Evolutionary conservation across 2,329 filamentous ascomycete species (phyloP).

Genomic region (Fusarium siculi): DNA sequence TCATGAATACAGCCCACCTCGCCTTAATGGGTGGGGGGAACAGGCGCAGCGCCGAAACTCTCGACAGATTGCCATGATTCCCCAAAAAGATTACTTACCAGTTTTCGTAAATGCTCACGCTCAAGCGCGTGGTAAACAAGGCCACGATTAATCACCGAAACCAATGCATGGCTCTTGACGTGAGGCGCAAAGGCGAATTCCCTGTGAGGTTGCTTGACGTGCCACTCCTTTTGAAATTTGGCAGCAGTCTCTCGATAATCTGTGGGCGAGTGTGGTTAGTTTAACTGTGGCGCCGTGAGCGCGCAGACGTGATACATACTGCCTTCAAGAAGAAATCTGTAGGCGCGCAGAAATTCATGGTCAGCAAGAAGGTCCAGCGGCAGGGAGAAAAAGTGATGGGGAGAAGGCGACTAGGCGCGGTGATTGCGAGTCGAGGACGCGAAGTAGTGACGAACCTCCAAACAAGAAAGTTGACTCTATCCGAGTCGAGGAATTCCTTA

Average conservation of each 20-base stretch:
- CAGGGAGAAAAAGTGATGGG: constrained; percentile 10
- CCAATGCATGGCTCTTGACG: constrained; percentile 72
- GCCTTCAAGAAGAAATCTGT: constrained; percentile 70
- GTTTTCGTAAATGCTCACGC: constrained; percentile 61
- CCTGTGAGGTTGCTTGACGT: constrained; percentile 69
- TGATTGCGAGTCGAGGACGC: constrained; percentile 37
- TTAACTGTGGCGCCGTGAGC: constrained; percentile 26
- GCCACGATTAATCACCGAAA: constrained; percentile 71
- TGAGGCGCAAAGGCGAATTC: constrained; percentile 72
- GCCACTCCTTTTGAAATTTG: constrained; percentile 76
- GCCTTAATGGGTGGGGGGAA: constrained; percentile 13
- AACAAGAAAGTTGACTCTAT: constrained; percentile 76
- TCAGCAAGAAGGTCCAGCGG: constrained; percentile 34
- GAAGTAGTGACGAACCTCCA: constrained; percentile 69
- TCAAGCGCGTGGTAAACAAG: constrained; percentile 70
- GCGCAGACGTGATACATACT: constrained; percentile 60
- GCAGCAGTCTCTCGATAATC: constrained; percentile 75
- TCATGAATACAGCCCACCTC: constrained; percentile 27
- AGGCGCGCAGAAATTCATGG: constrained; percentile 30
- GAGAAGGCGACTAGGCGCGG: constrained; percentile 15
- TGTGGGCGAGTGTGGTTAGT: constrained; percentile 50
- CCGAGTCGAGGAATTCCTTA: constrained; percentile 72
- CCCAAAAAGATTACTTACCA: constrained; percentile 54
- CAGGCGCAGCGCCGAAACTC: constrained; percentile 20
- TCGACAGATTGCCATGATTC: constrained; percentile 4